phyloP scores from a whole-genome alignment of 176 grass and related monocot genomes.

The Oryza glaberrima region DNA sequence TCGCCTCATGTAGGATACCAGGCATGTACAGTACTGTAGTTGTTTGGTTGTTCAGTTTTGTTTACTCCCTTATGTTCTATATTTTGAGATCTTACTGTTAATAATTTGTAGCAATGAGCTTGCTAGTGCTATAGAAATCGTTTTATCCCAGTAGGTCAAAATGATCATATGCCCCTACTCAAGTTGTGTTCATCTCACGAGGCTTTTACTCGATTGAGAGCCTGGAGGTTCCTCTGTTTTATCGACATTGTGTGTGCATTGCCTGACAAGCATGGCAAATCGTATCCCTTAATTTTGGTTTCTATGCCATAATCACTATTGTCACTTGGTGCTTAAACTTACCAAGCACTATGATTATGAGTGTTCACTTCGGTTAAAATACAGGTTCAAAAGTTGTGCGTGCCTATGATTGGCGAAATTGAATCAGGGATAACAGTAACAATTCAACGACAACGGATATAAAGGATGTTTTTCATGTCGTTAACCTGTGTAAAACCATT shows the following conservation, averaged over 20 bases:
- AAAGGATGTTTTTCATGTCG: too few relatives aligned
- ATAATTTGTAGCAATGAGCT: slow-evolving; percentile 47
- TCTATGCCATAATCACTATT: not conserved
- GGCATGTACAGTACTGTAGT: slow-evolving; percentile 16
- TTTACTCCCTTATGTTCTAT: not conserved
- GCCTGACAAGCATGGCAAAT: not conserved
- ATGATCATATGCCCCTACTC: not conserved
- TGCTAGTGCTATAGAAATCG: slow-evolving; percentile 35
- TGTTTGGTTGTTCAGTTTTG: slow-evolving; percentile 25
- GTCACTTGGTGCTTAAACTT: not conserved
- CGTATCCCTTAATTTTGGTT: not conserved
- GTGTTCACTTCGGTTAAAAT: not conserved
- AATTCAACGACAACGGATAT: too few relatives aligned
- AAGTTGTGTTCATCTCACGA: not conserved
- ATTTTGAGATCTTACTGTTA: slow-evolving; percentile 7
- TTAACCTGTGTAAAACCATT: too few relatives aligned
- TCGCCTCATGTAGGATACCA: slow-evolving; percentile 42
- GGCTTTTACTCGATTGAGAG: not conserved
- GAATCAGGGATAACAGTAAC: too few relatives aligned
- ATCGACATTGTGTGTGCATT: not conserved
- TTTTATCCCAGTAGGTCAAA: not conserved
- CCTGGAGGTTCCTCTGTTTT: not conserved
- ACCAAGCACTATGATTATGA: too few relatives aligned
- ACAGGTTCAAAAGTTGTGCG: too few relatives aligned
- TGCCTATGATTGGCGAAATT: too few relatives aligned